These are phyloP conservation scores for Wickerhamomyces mucosus DNA, from an alignment of 805 yeast genomes.

Conservation along the genomic window DNA sequence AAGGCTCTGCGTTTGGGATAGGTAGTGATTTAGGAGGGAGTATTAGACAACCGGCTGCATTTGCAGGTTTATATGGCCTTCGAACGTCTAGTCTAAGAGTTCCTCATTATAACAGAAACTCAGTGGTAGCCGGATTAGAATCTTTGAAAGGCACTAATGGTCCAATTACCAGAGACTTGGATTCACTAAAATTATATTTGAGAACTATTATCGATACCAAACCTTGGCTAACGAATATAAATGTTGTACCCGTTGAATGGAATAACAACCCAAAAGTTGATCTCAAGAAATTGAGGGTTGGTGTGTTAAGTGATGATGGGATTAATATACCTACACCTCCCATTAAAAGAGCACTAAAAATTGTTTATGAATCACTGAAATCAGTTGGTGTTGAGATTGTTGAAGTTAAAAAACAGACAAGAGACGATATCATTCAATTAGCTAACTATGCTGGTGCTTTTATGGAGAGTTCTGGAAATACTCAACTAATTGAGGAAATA, in stretches of 20 bases:
- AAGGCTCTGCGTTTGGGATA: constrained; percentile 41
- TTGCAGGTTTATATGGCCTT: constrained; percentile 31
- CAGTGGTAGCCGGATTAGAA: constrained; percentile 18
- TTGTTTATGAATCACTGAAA: constrained; percentile 21
- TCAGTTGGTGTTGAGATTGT: constrained; percentile 43
- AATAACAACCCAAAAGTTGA: constrained; percentile 9
- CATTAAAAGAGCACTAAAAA: constrained; percentile 33
- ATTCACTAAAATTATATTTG: constrained; percentile 27
- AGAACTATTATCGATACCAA: constrained; percentile 23
- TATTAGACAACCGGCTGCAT: constrained; percentile 38
- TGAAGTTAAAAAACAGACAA: constrained; percentile 36
- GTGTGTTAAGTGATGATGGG: constrained; percentile 33
- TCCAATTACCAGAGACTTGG: constrained; percentile 32
- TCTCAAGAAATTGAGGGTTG: constrained; percentile 30
- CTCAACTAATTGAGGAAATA: constrained; percentile 25
- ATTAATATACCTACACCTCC: constrained; percentile 41
- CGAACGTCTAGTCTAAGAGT: constrained; percentile 38
- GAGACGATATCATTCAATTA: constrained; percentile 15
- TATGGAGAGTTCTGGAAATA: constrained; percentile 30
- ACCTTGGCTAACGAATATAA: constrained; percentile 37
- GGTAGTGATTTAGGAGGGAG: constrained; percentile 50
- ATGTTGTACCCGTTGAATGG: constrained; percentile 33
- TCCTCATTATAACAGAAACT: constrained; percentile 21
- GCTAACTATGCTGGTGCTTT: constrained; percentile 25
- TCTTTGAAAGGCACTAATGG: constrained; percentile 37